Percentiles rank a stretch among this genome's conserved stretches.
These are phyloP conservation scores for Gossypium australe DNA, from an alignment of 345 rosid species.

Conservation along the genomic window DNA sequence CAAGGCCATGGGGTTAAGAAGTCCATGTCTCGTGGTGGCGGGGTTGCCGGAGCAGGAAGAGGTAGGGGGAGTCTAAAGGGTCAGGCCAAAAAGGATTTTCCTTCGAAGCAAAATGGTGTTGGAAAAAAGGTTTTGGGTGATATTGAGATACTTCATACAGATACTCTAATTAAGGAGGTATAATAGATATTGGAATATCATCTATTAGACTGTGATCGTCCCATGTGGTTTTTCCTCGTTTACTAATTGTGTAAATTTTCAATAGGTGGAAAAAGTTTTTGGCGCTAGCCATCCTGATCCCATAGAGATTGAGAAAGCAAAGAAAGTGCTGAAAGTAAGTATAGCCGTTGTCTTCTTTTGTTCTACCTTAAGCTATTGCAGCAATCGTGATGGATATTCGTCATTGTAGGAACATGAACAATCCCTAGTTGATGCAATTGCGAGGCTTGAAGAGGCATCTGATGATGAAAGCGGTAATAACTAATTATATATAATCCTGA, in stretches of 20 bases:
- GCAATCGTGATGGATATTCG: conserved; percentile 10
- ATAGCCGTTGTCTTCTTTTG: background rate
- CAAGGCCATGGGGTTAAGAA: conserved; percentile 73
- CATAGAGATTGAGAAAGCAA: conserved; percentile 72
- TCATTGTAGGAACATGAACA: conserved; percentile 74
- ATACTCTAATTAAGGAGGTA: conserved; percentile 87
- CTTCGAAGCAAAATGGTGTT: conserved; percentile 58
- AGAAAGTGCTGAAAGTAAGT: conserved; percentile 76
- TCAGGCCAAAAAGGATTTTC: conserved; percentile 45
- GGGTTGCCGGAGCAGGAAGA: conserved; percentile 53
- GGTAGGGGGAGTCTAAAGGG: conserved; percentile 66
- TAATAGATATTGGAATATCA: background rate
- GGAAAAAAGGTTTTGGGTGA: conserved; percentile 77
- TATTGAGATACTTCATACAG: conserved; percentile 89
- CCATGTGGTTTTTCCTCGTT: background rate
- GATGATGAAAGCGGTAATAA: conserved; percentile 97
- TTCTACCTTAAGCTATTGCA: background rate
- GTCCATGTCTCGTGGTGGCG: conserved; percentile 63
- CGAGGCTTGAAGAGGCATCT: conserved; percentile 88
- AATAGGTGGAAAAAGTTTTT: conserved; percentile 87
- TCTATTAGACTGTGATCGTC: conserved; percentile 4
- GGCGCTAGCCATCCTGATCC: conserved; percentile 66
- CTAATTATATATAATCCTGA: conserved; percentile 45
- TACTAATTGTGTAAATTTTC: conserved; percentile 6
- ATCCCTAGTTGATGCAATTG: conserved; percentile 82